Evolutionary conservation across 495 filamentous ascomycete genomes (phyloP), one percentile per base, ranked within the genome.

Genomic region (Penicillium crystallinum): DNA sequence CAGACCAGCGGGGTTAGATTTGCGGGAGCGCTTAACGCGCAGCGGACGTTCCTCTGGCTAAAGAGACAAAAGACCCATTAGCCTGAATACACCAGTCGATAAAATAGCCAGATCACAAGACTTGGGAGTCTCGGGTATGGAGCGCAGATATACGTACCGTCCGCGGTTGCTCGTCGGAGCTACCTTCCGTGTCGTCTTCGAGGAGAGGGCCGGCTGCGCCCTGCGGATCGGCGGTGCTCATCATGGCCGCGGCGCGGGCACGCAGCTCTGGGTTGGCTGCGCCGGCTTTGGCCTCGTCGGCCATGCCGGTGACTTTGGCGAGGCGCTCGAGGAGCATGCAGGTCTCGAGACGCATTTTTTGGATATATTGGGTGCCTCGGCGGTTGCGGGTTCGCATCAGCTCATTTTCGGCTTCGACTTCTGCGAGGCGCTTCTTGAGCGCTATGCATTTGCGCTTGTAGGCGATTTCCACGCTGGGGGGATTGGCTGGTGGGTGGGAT

Each of bases 401-500:
- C 49, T 95, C 90, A 62, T 96, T 95, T 57, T 87, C 84, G 27
- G 87, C 85, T 61, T 97, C 90, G 61, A 97, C 86, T 64, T 97
- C 92, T 52, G 78, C 83, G 47, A 96, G 86, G 35, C 95, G 89
- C 57, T 86, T 85, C 70, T 93, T 95, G 17, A 99, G 82, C 56
- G 93, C 86, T 72, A 96, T 91, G 68, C 95, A 97, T 81, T 99
- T 99, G 61, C 86, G 82, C 59, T 92, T 90, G 73, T 99, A 99
- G 48, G 92, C 91, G 62, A 89, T 84, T 71, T 99, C 95, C 38
- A 97, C 90, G 25, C 91, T 95, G 17, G 93, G 91, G 12, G 93
- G 90, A 57, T 77, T 77, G 29, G 67, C 54, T 21, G 69, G 58
- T 8, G 66, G 58, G 22, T 49, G 15, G 39, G 68, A 57, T 30